These are phyloP conservation scores for Colletotrichum zoysiae DNA, from an alignment of 2,329 filamentous ascomycete species.

Conservation along the genomic window DNA sequence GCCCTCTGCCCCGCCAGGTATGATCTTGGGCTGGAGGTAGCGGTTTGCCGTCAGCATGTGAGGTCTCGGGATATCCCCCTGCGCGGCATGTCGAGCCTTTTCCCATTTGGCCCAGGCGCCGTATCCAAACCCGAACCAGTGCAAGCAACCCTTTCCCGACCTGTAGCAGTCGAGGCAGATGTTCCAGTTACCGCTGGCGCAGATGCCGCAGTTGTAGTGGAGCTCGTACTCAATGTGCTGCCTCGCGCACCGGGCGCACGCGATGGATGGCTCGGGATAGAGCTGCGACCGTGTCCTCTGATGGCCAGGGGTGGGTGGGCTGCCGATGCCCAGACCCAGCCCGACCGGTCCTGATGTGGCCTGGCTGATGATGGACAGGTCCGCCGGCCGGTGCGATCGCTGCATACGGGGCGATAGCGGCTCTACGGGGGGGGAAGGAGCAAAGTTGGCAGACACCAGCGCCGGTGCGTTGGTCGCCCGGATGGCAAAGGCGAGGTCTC, in stretches of 20 bases:
- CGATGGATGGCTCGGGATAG: conserved; percentile 78
- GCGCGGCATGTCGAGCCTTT: conserved; percentile 56
- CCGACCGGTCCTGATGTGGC: conserved; percentile 47
- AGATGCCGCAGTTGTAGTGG: conserved; percentile 84
- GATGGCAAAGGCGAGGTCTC: conserved; percentile 54
- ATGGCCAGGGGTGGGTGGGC: conserved; percentile 52
- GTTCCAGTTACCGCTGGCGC: conserved; percentile 79
- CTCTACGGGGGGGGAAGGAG: conserved; percentile 39
- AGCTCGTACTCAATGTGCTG: conserved; percentile 85
- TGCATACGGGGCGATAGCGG: conserved; percentile 36
- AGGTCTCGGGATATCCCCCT: conserved; percentile 59
- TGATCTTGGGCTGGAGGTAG: conserved; percentile 64
- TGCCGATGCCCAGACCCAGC: conserved; percentile 48
- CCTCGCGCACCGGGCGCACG: conserved; percentile 78
- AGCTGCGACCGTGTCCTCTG: conserved; percentile 61
- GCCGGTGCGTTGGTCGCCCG: conserved; percentile 46
- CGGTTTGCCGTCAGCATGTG: conserved; percentile 71
- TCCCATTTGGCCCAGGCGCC: conserved; percentile 78
- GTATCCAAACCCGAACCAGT: conserved; percentile 91
- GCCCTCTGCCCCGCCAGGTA: conserved; percentile 66
- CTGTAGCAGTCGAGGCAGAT: conserved; percentile 88
- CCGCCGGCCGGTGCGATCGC: conserved; percentile 53
- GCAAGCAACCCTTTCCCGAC: conserved; percentile 78
- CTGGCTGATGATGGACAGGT: conserved; percentile 55
- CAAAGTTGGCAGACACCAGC: conserved; percentile 41